Base-by-base conservation (phyloP, 2,329 filamentous ascomycete genomes). In the Arthrobotrys musiformis region DNA sequence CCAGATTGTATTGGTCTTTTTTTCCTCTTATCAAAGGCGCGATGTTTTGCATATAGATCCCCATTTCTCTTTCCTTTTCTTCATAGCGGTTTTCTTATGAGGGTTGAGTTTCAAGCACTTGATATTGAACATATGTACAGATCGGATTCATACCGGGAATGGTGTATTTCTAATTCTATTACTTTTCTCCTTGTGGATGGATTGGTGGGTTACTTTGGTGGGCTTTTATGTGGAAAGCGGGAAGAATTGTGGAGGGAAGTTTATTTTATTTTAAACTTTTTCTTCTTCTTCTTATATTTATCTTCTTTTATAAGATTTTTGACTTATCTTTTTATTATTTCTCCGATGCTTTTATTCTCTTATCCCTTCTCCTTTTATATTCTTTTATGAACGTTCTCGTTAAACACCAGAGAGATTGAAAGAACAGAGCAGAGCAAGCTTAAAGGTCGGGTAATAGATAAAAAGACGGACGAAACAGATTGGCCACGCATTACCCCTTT, bases 371-470 rank as follows among this genome's bases (percentile, higher is more conserved):
- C 48, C 64, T 64, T n/a, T 30, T 78, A 1, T 8, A 17, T 19
- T 5, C 40, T 42, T 42, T 6, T 42, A 2, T n/a, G 8, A 42
- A n/a, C 13, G 3, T 42, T 15, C 37, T 42, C 5, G 5, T n/a
- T 42, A n/a, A 13, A 13, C 61, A 24, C 76, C 54, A 19, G 54
- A 66, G 24, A 50, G 48, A n/a, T 30, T 4, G 26, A 52, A 26
- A 28, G 40, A 35, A 22, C 15, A 40, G n/a, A 58, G 46, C 68
- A 37, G 46, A 63, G 19, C 56, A 64, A 22, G 19, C n/a, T n/a
- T n/a, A 67, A 54, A 28, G 70, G 70, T 70, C 67, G 66, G 62
- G 73, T 69, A 73, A 73, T 60, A 66, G 56, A 68, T 44, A 50
- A 63, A 68, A 64, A 42, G 37, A 42, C 35, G 73, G 61, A 61